phyloP scores from a whole-genome alignment of 768 basidiomycete genomes.

The Exsudoporus frostii region DNA sequence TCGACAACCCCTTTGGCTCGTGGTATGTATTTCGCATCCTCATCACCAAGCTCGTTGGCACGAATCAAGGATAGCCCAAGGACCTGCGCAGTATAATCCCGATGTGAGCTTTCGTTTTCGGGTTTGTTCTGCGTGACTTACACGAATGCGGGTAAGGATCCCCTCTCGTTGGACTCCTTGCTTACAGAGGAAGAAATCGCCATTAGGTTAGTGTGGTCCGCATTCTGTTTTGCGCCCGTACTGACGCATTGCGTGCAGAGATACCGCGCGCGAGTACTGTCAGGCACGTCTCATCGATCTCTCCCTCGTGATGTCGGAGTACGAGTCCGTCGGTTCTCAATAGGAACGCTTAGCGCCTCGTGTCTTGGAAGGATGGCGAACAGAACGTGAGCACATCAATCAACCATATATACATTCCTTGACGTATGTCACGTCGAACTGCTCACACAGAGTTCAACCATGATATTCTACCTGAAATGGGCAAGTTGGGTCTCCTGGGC shows the following conservation, averaged over 20 bases:
- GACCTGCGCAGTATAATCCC: conserved; percentile 19
- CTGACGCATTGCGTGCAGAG: conserved; percentile 41
- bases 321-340: not conserved
- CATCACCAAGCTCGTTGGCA: not conserved
- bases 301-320: not conserved
- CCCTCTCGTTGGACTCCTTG: conserved; percentile 72
- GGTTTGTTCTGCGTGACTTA: not conserved
- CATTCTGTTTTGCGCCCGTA: not conserved
- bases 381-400: conserved; percentile 57
- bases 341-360: conserved; percentile 85
- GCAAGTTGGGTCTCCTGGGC: conserved; percentile 83
- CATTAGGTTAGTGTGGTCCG: conserved; percentile 57
- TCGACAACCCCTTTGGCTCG: conserved; percentile 16
- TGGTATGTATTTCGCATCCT: conserved; percentile 13
- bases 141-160: conserved; percentile 57
- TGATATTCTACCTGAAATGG: conserved; percentile 85
- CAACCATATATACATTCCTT: not conserved
- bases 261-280: conserved; percentile 76
- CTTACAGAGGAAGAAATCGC: conserved; percentile 89
- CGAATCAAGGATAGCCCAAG: conserved; percentile 14
- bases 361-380: conserved; percentile 84
- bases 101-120: conserved; percentile 11
- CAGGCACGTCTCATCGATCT: conserved; percentile 47
- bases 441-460: conserved; percentile 64
- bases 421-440: not conserved